A percentile compares a stretch with the other conserved stretches of the same genome.
These are phyloP conservation scores for Naegleria lovaniensis DNA, from an alignment of 208 protist genomes.

Conservation along the genomic window DNA sequence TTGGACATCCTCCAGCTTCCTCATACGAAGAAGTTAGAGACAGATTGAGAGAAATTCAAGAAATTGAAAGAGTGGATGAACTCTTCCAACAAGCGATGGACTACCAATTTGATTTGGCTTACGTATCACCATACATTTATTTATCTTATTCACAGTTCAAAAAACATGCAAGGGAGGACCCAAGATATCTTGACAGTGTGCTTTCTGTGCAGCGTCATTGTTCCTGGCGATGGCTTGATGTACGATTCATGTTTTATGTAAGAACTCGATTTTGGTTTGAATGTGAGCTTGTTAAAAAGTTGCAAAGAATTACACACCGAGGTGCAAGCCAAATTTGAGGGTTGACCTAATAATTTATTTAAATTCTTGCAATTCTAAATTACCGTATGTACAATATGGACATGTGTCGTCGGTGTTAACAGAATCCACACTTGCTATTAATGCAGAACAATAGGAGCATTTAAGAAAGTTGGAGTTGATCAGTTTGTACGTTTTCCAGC, in stretches of 20 bases:
- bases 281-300: not conserved
- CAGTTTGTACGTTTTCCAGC: not conserved
- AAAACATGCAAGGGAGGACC: not conserved
- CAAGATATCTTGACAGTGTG: not conserved
- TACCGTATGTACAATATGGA: slow-evolving; percentile 6
- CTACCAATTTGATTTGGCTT: no score
- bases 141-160: not conserved
- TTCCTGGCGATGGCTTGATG: not conserved
- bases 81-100: not conserved
- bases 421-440: not conserved
- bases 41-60: not conserved
- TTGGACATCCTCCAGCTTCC: not conserved
- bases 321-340: not conserved
- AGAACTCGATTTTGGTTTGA: not conserved
- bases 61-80: slow-evolving; percentile 8
- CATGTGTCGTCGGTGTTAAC: not conserved
- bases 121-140: not conserved
- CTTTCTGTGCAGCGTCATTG: not conserved
- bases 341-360: not conserved
- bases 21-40: not conserved
- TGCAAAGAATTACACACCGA: not conserved
- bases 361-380: not conserved
- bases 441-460: slow-evolving; percentile 1
- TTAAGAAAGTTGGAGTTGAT: not conserved
- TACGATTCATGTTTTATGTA: not conserved